Base-by-base conservation (phyloP, 2,329 filamentous ascomycete genomes). In the Fusarium sp. region DNA sequence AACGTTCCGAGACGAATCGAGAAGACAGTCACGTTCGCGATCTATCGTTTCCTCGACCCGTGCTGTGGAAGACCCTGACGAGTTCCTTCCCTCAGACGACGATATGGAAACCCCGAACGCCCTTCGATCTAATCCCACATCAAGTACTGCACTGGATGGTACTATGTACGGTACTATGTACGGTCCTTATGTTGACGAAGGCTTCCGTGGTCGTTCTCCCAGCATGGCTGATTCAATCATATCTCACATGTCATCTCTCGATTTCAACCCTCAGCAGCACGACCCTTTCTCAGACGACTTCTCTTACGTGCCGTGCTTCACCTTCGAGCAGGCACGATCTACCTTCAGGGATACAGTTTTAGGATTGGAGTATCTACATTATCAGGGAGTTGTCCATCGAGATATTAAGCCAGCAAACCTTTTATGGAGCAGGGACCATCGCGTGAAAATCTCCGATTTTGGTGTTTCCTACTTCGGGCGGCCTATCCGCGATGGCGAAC, bases 381-480 rank as follows among this genome's bases (percentile, higher is more conserved):
- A 93, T 72, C 90, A 94, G 76, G 92, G 92, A 17, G 92, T 95
- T 44, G 92, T 94, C 26, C 92, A 95, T 74, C 88, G 92, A 49
- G 92, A 95, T 74, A 94, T 95, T 78, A 95, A 94, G 76, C 92
- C 92, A 2, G 94, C 95, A 37, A 98, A 98, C 76, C 85, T 99
- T 8, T 84, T 99, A 8, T 94, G 95, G 83, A 96, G 93, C 50
- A 89, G 83, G 72, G 91, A 94, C 67, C 90, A 94, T 71, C 89
- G 91, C 15, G 93, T 97, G 75, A 99, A 99, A 83, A 99, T 99
- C 63, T 98, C 96, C 7, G 96, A 99, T 76, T 99, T 99, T 81
- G 96, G 96, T 32, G 96, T 99, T 2, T 99, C 96, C 2, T 99
- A 98, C 78, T 93, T 99, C 66, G 96, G 96, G 28, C 89, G 93